phyloP scores from a whole-genome alignment of 352 stramenopile species.

The Pythium oligandrum region DNA sequence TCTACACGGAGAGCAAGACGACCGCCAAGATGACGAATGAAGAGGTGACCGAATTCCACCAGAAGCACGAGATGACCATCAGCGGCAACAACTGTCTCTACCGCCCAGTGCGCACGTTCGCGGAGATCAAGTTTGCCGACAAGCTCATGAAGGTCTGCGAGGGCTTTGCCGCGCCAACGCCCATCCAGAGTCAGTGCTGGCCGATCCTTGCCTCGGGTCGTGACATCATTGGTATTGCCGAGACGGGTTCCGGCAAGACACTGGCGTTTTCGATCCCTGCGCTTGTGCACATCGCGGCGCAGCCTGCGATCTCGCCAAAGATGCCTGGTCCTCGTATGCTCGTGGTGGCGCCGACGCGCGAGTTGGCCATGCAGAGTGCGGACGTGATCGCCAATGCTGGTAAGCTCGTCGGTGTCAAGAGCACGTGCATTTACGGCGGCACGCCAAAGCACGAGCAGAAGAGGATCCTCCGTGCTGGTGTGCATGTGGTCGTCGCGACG shows the following conservation, averaged over 20 bases:
- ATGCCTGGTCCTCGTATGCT: constrained; percentile 86
- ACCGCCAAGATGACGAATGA: constrained; percentile 74
- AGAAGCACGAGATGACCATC: constrained; percentile 79
- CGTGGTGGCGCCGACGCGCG: constrained; percentile 91
- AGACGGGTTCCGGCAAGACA: constrained; percentile 95
- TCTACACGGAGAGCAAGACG: constrained; percentile 74
- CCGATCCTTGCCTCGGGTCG: constrained; percentile 81
- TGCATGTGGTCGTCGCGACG: constrained; percentile 94
- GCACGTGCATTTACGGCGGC: constrained; percentile 94
- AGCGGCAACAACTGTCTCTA: constrained; percentile 87
- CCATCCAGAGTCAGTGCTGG: constrained; percentile 98
- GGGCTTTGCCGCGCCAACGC: constrained; percentile 90
- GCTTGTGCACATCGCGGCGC: constrained; percentile 80
- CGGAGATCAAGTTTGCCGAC: constrained; percentile 68
- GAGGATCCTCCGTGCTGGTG: constrained; percentile 78
- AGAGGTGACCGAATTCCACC: constrained; percentile 83
- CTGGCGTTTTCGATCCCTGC: constrained; percentile 94
- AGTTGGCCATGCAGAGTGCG: constrained; percentile 93
- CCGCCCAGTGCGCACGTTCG: constrained; percentile 68
- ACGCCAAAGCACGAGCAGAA: constrained; percentile 94
- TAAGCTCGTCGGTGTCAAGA: constrained; percentile 80
- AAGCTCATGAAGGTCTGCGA: constrained; percentile 87
- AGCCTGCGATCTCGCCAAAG: constrained; percentile 51
- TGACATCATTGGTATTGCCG: constrained; percentile 91
- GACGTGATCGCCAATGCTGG: constrained; percentile 91